These are phyloP conservation scores for Larix kaempferi DNA, from an alignment of 75 land plant genomes.

Conservation along the genomic window DNA sequence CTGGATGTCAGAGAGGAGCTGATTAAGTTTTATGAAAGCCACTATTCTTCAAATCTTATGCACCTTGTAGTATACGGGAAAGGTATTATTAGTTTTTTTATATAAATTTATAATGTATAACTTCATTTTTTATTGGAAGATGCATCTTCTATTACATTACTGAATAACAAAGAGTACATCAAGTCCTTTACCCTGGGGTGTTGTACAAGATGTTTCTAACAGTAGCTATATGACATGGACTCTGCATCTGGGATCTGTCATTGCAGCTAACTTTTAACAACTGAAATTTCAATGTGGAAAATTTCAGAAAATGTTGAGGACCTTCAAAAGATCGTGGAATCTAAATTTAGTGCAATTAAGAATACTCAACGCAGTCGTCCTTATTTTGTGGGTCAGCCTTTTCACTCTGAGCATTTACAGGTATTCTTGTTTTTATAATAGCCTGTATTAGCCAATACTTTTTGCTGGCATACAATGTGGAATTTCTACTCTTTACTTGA, in stretches of 20 bases:
- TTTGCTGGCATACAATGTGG: background rate
- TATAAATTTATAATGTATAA: background rate
- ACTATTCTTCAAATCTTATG: conserved; percentile 96
- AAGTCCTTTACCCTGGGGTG: too few species aligned
- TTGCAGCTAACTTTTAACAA: background rate
- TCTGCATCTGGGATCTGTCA: background rate
- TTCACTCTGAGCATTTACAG: conserved; percentile 80
- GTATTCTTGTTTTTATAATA: conserved; percentile 20
- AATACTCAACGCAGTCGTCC: conserved; percentile 39
- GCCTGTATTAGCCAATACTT: background rate
- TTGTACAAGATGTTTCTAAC: background rate
- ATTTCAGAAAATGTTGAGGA: conserved; percentile 67
- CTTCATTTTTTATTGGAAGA: background rate
- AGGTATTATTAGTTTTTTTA: conserved; percentile 36
- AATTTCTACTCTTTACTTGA: background rate
- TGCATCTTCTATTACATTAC: background rate
- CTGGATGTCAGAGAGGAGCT: conserved; percentile 80
- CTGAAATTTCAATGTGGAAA: background rate
- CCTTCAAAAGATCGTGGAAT: conserved; percentile 57
- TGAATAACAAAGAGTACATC: too few species aligned
- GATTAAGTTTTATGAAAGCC: conserved; percentile 71
- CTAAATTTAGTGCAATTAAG: conserved; percentile 58
- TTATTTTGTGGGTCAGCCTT: conserved; percentile 75
- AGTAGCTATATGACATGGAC: background rate
- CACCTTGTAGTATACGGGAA: conserved; percentile 86